Evolutionary conservation across 495 filamentous ascomycete species (phyloP), one percentile per base, ranked within the genome.

Genomic region (Penicillium longicatenatum): DNA sequence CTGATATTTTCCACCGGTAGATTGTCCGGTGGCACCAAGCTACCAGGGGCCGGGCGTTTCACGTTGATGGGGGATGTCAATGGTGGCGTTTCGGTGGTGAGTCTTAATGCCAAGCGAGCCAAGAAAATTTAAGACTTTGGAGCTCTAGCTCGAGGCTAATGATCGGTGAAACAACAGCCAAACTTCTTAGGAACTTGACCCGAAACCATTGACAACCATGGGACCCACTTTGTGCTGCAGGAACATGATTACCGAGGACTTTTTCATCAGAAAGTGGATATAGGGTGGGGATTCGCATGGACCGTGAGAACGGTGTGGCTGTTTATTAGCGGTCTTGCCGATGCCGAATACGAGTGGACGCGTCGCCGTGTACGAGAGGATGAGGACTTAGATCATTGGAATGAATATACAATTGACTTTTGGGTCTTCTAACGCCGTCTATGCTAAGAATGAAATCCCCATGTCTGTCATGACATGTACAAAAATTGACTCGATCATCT

Each of bases 401-500:
- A 16, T 11, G 51, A 37, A 64, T 67, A 63, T 56, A 66, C 60
- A 61, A 58, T 35, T 52, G 52, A 48, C 35, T 65, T 69, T 67
- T 69, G 47, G 52, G 55, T 60, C 61, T 50, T 60, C 59, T 46
- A 69, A 69, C 66, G 64, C 63, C 68, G 59, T 63, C 50, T 63
- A 70, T 67, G 65, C 67, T 66, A 52, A 26, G 53, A 44, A 57
- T 53, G 51, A 33, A 20, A 48, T 30, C 52, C 51, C 42, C 45
- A 59, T 54, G 54, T 48, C 59, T 26, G 45, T 50, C 50, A 54
- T 61, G 59, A 58, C 57, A 61, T 61, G 52, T 62, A 58, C 62
- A 69, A 62, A 45, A 63, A 57, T 39, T 33, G 41, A 35, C 37
- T 39, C 42, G 49, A 68, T 73, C 67, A 76, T 60, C 71, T 79